Conservation (phyloP, 176 grass and related monocot species). For the Puya raimondii region DNA sequence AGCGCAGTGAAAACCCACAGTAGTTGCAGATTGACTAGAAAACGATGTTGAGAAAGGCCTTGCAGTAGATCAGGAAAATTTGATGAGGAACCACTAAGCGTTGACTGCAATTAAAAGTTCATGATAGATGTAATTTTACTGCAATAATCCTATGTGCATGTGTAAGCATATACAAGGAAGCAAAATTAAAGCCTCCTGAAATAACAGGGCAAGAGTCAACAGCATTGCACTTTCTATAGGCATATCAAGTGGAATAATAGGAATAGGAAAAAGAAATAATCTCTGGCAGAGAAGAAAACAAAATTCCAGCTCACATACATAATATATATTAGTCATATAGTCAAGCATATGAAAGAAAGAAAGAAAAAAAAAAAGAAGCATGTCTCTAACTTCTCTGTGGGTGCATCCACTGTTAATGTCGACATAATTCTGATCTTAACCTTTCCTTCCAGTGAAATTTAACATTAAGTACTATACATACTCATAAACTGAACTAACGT, state of each 20-base stretch:
- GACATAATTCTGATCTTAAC: too few species aligned
- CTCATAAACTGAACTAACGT: too few species aligned
- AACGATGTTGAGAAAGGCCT: slow-evolving; percentile 16
- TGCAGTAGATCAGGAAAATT: slow-evolving; percentile 20
- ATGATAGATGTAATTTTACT: not conserved
- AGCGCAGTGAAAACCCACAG: slow-evolving; percentile 14
- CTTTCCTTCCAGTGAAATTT: too few species aligned
- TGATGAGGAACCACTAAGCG: slow-evolving; percentile 20
- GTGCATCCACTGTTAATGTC: too few species aligned
- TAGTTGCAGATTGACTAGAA: slow-evolving; percentile 20
- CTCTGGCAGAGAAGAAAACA: not conserved
- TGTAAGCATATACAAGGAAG: not conserved
- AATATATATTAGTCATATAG: not conserved
- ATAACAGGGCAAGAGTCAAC: not conserved
- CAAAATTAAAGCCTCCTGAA: not conserved
- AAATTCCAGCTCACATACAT: too few species aligned
- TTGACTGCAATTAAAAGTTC: slow-evolving; percentile 11
- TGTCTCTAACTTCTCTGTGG: not conserved
- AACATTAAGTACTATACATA: too few species aligned
- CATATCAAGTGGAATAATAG: too few species aligned
- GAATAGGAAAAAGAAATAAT: not conserved
- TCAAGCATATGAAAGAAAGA: not conserved
- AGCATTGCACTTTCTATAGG: not conserved
- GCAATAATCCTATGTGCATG: not conserved
- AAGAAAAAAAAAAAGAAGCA: not conserved